These are phyloP conservation scores for Xylogone sp. DNA, from an alignment of 2,329 filamentous ascomycete genomes.

Conservation along the genomic window DNA sequence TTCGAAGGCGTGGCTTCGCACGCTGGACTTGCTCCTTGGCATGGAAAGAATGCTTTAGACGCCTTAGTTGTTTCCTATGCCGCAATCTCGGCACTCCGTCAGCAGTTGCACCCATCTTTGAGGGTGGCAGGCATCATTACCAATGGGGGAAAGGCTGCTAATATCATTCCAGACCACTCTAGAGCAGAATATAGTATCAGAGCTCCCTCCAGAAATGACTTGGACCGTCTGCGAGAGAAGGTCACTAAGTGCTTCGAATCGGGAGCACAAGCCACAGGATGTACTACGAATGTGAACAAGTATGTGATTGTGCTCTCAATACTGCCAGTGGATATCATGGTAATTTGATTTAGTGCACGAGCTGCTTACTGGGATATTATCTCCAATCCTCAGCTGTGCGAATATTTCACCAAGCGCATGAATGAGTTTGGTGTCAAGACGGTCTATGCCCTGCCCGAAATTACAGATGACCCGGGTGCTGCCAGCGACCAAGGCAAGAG, in stretches of 20 bases:
- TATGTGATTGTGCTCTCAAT: conserved; percentile 8
- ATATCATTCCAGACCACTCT: not conserved
- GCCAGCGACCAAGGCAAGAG: too few species aligned
- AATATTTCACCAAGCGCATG: too few species aligned
- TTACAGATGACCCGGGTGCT: too few species aligned
- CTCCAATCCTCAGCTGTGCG: too few species aligned
- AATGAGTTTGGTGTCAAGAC: too few species aligned
- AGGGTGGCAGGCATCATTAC: conserved; percentile 14
- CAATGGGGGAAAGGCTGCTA: not conserved
- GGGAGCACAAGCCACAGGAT: conserved; percentile 19
- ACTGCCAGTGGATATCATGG: conserved; percentile 6
- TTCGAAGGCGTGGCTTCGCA: conserved; percentile 26
- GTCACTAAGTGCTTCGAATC: conserved; percentile 20
- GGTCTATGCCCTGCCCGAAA: too few species aligned
- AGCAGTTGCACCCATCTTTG: conserved; percentile 12
- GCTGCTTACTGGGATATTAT: too few species aligned
- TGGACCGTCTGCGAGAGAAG: conserved; percentile 9
- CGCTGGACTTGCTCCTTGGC: conserved; percentile 31
- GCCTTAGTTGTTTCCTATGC: conserved; percentile 28
- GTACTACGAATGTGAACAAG: conserved; percentile 25
- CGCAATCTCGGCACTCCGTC: conserved; percentile 20
- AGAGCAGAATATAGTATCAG: conserved; percentile 4
- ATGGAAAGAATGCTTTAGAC: conserved; percentile 33
- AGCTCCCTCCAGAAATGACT: conserved; percentile 12
- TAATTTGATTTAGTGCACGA: too few species aligned